Evolutionary conservation across 305 asterid genomes (phyloP), one percentile per base, ranked within the genome.

Genomic region (Caryopteris hybrid): DNA sequence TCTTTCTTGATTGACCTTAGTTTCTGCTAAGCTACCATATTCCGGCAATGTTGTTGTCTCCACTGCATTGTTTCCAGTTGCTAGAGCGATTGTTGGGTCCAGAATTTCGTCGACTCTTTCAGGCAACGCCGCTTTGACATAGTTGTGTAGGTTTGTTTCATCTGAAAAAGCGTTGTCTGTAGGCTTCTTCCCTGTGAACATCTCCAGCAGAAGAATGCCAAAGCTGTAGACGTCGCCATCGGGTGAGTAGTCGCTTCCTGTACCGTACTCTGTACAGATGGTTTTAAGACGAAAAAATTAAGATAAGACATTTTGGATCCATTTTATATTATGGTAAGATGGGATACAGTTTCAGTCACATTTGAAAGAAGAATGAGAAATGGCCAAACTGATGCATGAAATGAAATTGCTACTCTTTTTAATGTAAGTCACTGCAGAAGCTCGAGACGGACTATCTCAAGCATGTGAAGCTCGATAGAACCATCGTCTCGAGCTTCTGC

Each of bases 141-240:
- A 69, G 12, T 45, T 41, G 51, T 72, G 83, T 12, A 81, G 70
- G 55, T 63, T 69, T 14, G 64, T 21, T 5, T 72, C 77, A 10
- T 74, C 76, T 21, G 17, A 60, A 42, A 82, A 79, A 0, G 39
- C 4, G 36, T 11, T 25, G 25, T 80, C 78, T 0, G 73, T 72
- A 1, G 85, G 87, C 59, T 71, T 65, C 43, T 59, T 59, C 6
- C 85, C 76, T 0, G 83, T 82, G 11, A 82, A 79, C 70, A 69
- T 46, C 57, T 82, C 85, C 29, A 83, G 36, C 65, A 79, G 17
- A 9, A 82, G 74, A 17, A 79, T 70, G 16, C 85, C 85, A 9
- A 68, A 83, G 51, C 78, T 80, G 42, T 83, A 77, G 14, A 80
- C 75, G 33, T 83, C 85, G 5, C 84, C 87, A 0, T 23, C 61